These are phyloP conservation scores for Arctium minus DNA, from an alignment of 129 eudicot species.

Conservation along the genomic window DNA sequence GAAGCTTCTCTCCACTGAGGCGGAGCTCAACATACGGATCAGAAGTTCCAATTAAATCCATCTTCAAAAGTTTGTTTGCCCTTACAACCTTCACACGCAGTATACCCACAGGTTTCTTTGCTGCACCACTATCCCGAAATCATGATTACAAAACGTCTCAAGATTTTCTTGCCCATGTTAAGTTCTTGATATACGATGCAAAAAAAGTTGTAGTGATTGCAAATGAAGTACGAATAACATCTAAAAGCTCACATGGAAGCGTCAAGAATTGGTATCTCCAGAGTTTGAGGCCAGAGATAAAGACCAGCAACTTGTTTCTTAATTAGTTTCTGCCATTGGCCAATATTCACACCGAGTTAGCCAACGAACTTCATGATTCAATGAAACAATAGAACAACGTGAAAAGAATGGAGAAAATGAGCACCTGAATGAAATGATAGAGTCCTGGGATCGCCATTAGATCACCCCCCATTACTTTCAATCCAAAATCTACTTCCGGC, in stretches of 20 bases:
- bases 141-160: slow-evolving; percentile 2
- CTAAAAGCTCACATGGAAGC: slow-evolving; percentile 47
- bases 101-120: slow-evolving; percentile 60
- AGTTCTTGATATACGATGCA: neutral
- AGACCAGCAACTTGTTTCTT: slow-evolving; percentile 55
- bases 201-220: neutral
- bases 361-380: neutral
- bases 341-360: slow-evolving; percentile 19
- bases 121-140: slow-evolving; percentile 39
- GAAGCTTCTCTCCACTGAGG: slow-evolving; percentile 58
- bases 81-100: slow-evolving; percentile 54
- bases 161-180: neutral
- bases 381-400: neutral
- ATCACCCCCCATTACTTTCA: slow-evolving; percentile 63
- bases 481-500: slow-evolving; percentile 74
- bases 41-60: slow-evolving; percentile 53
- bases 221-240: slow-evolving; percentile 1
- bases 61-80: slow-evolving; percentile 47
- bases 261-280: slow-evolving; percentile 66
- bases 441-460: slow-evolving; percentile 79
- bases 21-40: slow-evolving; percentile 59
- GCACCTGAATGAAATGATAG: slow-evolving; percentile 59
- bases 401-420: neutral
- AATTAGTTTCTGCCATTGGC: slow-evolving; percentile 46
- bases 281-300: slow-evolving; percentile 63